Evolutionary conservation across 1,139 yeast genomes (phyloP).

Genomic region (Blastobotrys petasosporus): DNA sequence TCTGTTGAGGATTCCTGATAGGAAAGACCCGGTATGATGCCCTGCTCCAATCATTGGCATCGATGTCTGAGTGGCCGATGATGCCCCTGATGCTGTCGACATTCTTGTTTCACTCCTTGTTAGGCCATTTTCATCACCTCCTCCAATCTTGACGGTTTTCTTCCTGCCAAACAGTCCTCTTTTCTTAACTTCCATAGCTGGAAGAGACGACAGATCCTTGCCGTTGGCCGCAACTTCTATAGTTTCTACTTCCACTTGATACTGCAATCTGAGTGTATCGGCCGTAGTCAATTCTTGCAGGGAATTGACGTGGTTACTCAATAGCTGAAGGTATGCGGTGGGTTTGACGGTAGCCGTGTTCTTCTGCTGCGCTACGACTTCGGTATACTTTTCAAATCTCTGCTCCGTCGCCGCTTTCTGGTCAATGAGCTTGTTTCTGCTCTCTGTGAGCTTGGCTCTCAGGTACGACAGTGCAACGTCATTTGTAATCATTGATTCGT

Average conservation of each 20-base stretch:
- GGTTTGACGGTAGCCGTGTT: constrained; percentile 18
- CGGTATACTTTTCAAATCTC: constrained; percentile 26
- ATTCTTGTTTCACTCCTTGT: constrained; percentile 5
- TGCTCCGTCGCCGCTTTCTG: constrained; percentile 31
- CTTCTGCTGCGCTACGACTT: constrained; percentile 25
- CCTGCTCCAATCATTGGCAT: constrained; percentile 7
- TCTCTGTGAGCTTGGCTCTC: constrained; percentile 49
- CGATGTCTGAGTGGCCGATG: constrained; percentile 5
- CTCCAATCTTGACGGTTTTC: constrained; percentile 11
- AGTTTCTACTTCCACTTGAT: constrained; percentile 85
- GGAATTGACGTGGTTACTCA: constrained; percentile 49
- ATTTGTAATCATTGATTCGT: constrained; percentile 62
- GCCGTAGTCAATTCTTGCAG: constrained; percentile 62
- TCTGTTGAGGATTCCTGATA: constrained; percentile 17
- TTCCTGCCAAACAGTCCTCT: constrained; percentile 24
- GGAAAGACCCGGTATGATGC: constrained; percentile 15
- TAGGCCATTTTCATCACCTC: constrained; percentile 1
- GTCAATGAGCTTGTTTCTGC: constrained; percentile 24
- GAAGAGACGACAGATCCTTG: constrained; percentile 34
- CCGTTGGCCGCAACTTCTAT: constrained; percentile 84
- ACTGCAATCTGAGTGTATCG: constrained; percentile 65
- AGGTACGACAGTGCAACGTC: constrained; percentile 62
- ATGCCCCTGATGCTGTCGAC: constrained; percentile 6
- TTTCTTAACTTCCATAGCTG: constrained; percentile 30
- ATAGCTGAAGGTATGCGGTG: constrained; percentile 39